Evolutionary conservation across 2,329 filamentous ascomycete genomes (phyloP), one percentile per base, ranked within the genome.

Genomic region (Fusarium pseudoanthophilum): DNA sequence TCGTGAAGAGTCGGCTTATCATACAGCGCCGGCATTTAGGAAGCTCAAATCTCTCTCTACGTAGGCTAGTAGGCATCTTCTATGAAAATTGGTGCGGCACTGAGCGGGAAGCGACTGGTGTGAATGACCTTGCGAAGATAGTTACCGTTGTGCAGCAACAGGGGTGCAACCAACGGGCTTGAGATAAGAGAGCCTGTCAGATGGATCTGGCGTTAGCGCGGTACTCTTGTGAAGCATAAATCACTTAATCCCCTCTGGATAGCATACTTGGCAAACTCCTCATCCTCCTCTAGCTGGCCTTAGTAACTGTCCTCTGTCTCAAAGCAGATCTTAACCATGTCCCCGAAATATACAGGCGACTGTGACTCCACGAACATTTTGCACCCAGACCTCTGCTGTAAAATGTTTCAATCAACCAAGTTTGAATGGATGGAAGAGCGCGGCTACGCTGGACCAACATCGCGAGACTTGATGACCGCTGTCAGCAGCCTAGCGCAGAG

Each of bases 221-320:
- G 14, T 30, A 21, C 6, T 6, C 5, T 5, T 7, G 9, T 30
- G 16, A 18, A 3, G 3, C 18, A 34, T 53, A 4, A 39, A 15
- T n/a, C 20, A 10, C 28, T 42, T 2, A 30, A 18, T 0, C 39
- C 59, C 36, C 58, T 52, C 18, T 64, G 26, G 56, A 15, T 64
- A 10, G 64, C 58, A 28, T 64, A 64, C 20, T 34, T 26, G 1
- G 45, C 18, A 24, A 71, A 67, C 20, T 52, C 53, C 14, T 52
- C 8, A 16, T 71, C 71, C 30, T 64, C 30, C 46, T 69, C 16
- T 21, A 52, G 16, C 13, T 56, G 24, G 3, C 39, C 30, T 13
- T 48, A 67, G 7, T 64, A 69, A 34, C 36, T 53, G 30, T 60
- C 56, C 30, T 73, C 71, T 4, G 66, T 20, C 9, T 61, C 36